A percentile compares a stretch with the other conserved stretches of the same genome.
Conservation (phyloP, 345 rosid species). For the Heritiera fomes region DNA sequence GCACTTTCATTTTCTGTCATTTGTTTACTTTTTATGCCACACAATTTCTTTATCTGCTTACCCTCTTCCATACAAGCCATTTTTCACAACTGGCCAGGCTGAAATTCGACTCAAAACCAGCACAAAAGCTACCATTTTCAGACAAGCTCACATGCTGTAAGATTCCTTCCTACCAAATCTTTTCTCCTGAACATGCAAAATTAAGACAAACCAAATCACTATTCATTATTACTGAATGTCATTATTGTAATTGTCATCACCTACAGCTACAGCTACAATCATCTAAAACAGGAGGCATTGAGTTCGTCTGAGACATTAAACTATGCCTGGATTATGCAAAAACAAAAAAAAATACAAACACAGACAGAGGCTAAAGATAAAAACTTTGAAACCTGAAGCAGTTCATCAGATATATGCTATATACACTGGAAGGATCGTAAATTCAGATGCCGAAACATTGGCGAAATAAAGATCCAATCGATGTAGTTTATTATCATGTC, state of each 20-base stretch:
- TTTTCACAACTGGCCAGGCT: constrained; percentile 19
- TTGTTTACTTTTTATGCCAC: background rate
- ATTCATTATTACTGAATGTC: too few relatives aligned
- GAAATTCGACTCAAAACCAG: background rate
- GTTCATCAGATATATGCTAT: constrained; percentile 14
- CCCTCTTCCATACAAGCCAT: constrained; percentile 18
- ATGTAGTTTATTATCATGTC: background rate
- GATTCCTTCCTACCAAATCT: background rate
- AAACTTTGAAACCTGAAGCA: background rate
- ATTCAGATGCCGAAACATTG: background rate
- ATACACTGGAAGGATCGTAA: background rate
- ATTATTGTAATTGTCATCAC: background rate
- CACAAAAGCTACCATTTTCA: constrained; percentile 1
- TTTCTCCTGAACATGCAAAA: background rate
- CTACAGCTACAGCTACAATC: background rate
- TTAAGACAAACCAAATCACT: background rate
- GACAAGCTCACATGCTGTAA: background rate
- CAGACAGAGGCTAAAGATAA: background rate
- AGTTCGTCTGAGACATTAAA: background rate
- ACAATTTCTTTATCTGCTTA: constrained; percentile 4
- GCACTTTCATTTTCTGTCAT: constrained; percentile 11
- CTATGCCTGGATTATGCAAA: background rate
- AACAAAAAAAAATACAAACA: background rate
- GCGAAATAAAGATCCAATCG: background rate
- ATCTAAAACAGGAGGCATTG: background rate